Evolutionary conservation across 352 stramenopile species (phyloP), one percentile per base, ranked within the genome.

Genomic region (Phytophthora ramorum): DNA sequence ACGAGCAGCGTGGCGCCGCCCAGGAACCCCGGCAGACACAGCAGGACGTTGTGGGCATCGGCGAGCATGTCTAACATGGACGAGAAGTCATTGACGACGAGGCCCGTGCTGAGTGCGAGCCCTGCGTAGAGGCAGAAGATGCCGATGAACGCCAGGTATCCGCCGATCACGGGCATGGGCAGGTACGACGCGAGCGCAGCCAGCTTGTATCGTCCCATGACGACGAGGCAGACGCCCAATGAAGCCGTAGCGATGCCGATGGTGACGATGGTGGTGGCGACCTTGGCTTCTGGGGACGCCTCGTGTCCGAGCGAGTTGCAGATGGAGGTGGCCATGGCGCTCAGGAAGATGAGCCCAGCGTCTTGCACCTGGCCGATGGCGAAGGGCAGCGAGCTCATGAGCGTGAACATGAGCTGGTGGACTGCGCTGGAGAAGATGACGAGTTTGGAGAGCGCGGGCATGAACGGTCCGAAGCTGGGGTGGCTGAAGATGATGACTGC

Each of bases 331-430:
- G 97, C 93, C 66, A 99, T 99, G 37, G 84, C 80, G 26, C 76
- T 90, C 22, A 99, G 79, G 74, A 99, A 99, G 65, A 99, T 99
- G 7, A 99, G 85, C 1, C 97, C 97, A 5, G 96, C 96, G 73
- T 99, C 95, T 74, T 99, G 97, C 0, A 99, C 97, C 66, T 98
- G 96, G 4, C 96, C 97, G 30, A 99, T 98, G 12, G 97, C 96
- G 75, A 99, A 99, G 0, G 92, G 90, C 40, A 99, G 71, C 26
- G 89, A 91, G 46, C 86, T 98, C 49, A 98, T 81, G 4, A 87
- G 37, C 1, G 86, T 93, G 72, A 92, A 92, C 73, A 92, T 89
- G 68, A 91, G 66, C 52, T 94, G 97, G 76, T 99, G 97, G n/a
- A 99, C 73, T 12, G 96, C 89, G 32, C 91, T 98, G 24, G 92